These are phyloP conservation scores for Senecio squalidus DNA, from an alignment of 140 eudicot species.

Conservation along the genomic window DNA sequence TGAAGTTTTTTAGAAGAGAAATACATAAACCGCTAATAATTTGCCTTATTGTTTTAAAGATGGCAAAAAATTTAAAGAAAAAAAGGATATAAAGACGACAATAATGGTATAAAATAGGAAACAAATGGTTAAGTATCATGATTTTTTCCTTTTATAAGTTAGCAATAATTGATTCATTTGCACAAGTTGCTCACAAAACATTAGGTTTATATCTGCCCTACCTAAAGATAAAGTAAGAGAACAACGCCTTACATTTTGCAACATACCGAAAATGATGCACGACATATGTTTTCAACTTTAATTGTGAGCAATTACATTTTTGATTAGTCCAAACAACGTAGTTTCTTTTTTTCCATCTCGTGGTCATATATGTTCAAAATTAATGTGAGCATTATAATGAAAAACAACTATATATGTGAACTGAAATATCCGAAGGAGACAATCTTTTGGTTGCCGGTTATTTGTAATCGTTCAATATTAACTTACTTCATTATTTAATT, in stretches of 20 bases:
- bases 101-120: not conserved
- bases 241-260: not conserved
- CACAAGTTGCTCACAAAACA: constrained; percentile 4
- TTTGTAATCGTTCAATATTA: no score
- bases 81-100: not conserved
- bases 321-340: no score
- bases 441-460: no score
- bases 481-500: no score
- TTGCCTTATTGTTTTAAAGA: not conserved
- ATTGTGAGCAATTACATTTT: no score
- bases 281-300: no score
- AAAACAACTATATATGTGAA: no score
- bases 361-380: no score
- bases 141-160: not conserved
- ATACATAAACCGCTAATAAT: not conserved
- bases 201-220: not conserved
- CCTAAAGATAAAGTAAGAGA: not conserved
- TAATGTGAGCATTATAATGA: no score
- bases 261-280: not conserved
- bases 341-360: no score
- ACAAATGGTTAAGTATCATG: constrained; percentile 1
- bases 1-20: no score
- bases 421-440: no score
- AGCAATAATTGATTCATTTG: constrained; percentile 12
- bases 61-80: not conserved